Base-by-base conservation (phyloP, 306 rosid species). In the Pueraria montana region DNA sequence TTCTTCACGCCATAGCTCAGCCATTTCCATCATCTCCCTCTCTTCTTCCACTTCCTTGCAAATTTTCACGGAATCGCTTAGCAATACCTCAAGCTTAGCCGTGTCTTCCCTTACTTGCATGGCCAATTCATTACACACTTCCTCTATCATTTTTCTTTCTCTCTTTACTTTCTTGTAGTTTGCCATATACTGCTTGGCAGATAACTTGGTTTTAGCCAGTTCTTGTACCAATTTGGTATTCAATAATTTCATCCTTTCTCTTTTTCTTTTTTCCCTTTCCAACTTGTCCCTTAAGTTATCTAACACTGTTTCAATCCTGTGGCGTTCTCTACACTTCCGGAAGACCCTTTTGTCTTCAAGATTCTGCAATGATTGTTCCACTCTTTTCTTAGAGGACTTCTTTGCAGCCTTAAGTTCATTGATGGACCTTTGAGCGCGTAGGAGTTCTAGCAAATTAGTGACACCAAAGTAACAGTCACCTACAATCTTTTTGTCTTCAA, bases 41-140 rank as follows among this genome's bases (percentile, higher is more conserved):
- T 69, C 74, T 21, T 69, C 74, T 42, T 69, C 55, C 36, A 69
- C 53, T 23, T 69, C 74, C 50, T 40, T 21, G 50, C 52, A 40
- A 10, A 67, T 67, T 21, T 11, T 67, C 52, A 67, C 6, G 18
- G 74, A 68, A 68, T 40, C 18, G 4, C 74, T 69, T 43, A 66
- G 72, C n/a, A 69, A 69, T 0, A 11, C 6, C 18, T 69, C 55
- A 43, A 69, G 34, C 55, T 20, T 69, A 21, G 36, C 55, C 11
- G 52, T 69, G 74, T 69, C 74, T 69, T 69, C 74, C 20, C 74
- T 23, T 24, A 69, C 50, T 69, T 69, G 74, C 53, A 69, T 69
- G 74, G 74, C 74, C 13, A 69, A 21, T 21, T 69, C 74, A 12
- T 69, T 69, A 3, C 74, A 69, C 34, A 69, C 36, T 69, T 69